Base-by-base conservation (phyloP, 139 green algal species). In the Chlamydomonas sp. region DNA sequence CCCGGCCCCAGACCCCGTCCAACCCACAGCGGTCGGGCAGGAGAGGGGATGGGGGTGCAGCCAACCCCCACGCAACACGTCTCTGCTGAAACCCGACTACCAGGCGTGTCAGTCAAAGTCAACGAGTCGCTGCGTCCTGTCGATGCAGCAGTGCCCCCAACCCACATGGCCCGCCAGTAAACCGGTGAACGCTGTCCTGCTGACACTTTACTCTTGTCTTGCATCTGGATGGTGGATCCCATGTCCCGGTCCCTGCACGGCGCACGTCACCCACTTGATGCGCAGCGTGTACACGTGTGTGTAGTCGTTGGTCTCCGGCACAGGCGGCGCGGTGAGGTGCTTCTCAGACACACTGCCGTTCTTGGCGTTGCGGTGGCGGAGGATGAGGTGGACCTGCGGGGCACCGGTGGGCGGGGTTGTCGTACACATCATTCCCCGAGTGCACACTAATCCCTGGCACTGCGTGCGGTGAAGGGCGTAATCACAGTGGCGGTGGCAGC, bases 351-450 rank as follows among this genome's bases (percentile, higher is more conserved):
- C 92, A 17, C 90, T 78, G 16, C 95, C 93, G 31, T 90, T 97
- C 64, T 93, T 94, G 20, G 95, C 94, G 79, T 88, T 94, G 78
- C 95, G 93, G 89, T 98, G 94, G 61, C 92, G 87, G 31, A 99
- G 85, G 72, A 99, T 99, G 16, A 99, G 88, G 91, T 99, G 97
- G 2, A 99, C 94, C 95, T 98, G 78, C 10, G 57, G 64, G 59
- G 8, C 8, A 60, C 63, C 12, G 1, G 63, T 31, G 78, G 3
- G 20, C 4, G 2, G 76, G 9, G 31, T 49, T 49, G 31, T 49
- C 31, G 31, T 49, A 49, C 31, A 49, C 66, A 78, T 18, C 73
- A 8, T 16, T 60, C 58, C 74, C 58, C 4, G 79, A 16, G 49
- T 85, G 14, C 9, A 60, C 18, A 18, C 7, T 8, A 14, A 59